These are phyloP conservation scores for Penicillium sp. DNA, from an alignment of 2,329 filamentous ascomycete species.

Conservation along the genomic window DNA sequence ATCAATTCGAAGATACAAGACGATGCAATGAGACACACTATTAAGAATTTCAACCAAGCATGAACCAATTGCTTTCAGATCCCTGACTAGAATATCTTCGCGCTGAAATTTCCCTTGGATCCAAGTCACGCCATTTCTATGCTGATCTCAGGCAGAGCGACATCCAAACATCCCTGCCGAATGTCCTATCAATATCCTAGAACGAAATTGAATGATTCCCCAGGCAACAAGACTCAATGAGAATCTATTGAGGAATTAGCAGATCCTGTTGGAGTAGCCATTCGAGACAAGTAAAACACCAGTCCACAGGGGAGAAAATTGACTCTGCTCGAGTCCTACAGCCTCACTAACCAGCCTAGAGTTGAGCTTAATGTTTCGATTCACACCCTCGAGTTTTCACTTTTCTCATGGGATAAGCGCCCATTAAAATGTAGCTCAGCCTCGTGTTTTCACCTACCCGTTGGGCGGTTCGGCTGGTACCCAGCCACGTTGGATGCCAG, in stretches of 20 bases:
- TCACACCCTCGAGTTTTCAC: not conserved
- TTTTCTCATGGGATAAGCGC: not conserved
- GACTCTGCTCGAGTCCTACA: not conserved
- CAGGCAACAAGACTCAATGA: not conserved
- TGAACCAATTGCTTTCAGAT: not conserved
- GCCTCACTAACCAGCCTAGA: not conserved
- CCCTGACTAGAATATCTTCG: not conserved
- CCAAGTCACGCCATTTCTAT: not conserved
- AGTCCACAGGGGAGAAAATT: not conserved
- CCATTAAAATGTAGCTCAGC: not conserved
- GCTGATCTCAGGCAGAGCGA: not conserved
- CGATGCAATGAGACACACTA: not conserved
- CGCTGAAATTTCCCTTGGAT: not conserved
- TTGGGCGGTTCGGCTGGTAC: conserved; percentile 1
- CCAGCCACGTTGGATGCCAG: conserved; percentile 19
- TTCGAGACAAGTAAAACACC: not conserved
- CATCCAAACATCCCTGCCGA: no score
- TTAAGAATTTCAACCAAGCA: not conserved
- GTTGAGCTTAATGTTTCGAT: not conserved
- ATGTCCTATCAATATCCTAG: not conserved
- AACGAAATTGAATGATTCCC: not conserved
- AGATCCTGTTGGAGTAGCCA: not conserved
- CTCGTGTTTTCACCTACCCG: conserved; percentile 15
- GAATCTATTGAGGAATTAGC: not conserved
- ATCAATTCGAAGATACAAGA: not conserved